These are phyloP conservation scores for Kodamaea suecica DNA, from an alignment of 1,139 yeast species.

Conservation along the genomic window DNA sequence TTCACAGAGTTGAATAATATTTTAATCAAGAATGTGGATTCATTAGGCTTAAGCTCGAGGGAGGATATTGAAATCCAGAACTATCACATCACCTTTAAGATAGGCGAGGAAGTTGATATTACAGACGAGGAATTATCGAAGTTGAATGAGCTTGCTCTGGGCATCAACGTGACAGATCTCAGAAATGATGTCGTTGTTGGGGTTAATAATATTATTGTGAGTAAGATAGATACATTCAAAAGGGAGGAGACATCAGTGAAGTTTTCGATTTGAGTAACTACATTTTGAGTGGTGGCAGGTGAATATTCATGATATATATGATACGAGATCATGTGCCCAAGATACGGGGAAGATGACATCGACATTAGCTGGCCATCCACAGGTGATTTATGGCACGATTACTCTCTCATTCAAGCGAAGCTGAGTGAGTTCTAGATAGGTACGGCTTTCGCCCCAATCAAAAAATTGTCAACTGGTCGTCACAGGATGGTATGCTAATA, in stretches of 20 bases:
- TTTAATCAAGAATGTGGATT: conserved; percentile 8
- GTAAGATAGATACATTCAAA: neutral
- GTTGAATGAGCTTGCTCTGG: conserved; percentile 5
- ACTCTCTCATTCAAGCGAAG: too few relatives aligned
- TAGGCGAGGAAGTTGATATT: conserved; percentile 8
- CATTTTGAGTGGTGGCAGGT: too few relatives aligned
- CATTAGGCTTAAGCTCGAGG: conserved; percentile 5
- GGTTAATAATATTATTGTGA: conserved; percentile 1
- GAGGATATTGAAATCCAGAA: neutral
- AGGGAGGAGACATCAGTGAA: conserved; percentile 2
- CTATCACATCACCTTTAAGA: conserved; percentile 12
- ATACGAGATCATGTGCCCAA: too few relatives aligned
- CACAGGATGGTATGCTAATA: too few relatives aligned
- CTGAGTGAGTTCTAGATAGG: too few relatives aligned
- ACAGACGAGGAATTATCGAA: conserved; percentile 2
- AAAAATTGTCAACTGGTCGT: too few relatives aligned
- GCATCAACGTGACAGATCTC: conserved; percentile 5
- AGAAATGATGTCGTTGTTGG: conserved; percentile 8
- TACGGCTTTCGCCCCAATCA: too few relatives aligned
- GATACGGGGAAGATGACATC: too few relatives aligned
- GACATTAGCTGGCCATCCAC: too few relatives aligned
- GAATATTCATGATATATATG: too few relatives aligned
- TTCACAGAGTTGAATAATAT: conserved; percentile 9
- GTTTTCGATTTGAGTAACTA: too few relatives aligned
- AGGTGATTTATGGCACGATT: too few relatives aligned